These are phyloP conservation scores for Penicillium concentricum DNA, from an alignment of 2,329 filamentous ascomycete species.

Conservation along the genomic window DNA sequence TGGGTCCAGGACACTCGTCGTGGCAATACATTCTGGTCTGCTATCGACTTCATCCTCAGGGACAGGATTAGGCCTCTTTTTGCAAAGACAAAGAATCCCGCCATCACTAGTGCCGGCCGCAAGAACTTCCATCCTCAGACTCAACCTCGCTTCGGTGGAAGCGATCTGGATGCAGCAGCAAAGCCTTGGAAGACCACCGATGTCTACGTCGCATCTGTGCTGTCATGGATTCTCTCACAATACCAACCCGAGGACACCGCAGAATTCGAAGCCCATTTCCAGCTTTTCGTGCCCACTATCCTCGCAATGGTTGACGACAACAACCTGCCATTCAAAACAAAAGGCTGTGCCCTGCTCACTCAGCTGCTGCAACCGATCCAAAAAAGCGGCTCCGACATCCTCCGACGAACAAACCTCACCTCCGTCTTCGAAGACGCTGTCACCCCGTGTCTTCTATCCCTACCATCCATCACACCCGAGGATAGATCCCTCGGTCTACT, in stretches of 20 bases:
- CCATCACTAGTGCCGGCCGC: slow-evolving; percentile 44
- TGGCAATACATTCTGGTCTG: slow-evolving; percentile 2
- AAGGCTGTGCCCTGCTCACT: slow-evolving; percentile 39
- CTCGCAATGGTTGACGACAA: slow-evolving; percentile 47
- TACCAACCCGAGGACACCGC: slow-evolving; percentile 33
- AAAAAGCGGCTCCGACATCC: slow-evolving; percentile 39
- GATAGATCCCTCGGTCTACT: slow-evolving; percentile 67
- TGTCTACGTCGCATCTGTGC: slow-evolving; percentile 36
- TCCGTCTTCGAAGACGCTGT: slow-evolving; percentile 49
- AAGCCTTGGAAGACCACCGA: slow-evolving; percentile 42
- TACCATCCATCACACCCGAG: slow-evolving; percentile 75
- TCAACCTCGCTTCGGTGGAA: slow-evolving; percentile 37
- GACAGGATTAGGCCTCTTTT: slow-evolving; percentile 44
- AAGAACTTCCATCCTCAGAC: slow-evolving; percentile 45
- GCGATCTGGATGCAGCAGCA: slow-evolving; percentile 34
- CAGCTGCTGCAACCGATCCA: slow-evolving; percentile 37
- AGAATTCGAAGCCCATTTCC: slow-evolving; percentile 44
- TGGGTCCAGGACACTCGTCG: not conserved
- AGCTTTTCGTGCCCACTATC: slow-evolving; percentile 45
- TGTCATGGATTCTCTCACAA: slow-evolving; percentile 37
- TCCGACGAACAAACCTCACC: slow-evolving; percentile 44
- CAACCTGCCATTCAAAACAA: slow-evolving; percentile 36
- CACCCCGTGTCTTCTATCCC: slow-evolving; percentile 66
- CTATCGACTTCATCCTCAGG: slow-evolving; percentile 28
- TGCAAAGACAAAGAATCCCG: slow-evolving; percentile 40